A percentile compares a stretch with the other conserved stretches of the same genome.
Conservation (phyloP, 805 yeast genomes). For the Zygoascus biomembranicola region DNA sequence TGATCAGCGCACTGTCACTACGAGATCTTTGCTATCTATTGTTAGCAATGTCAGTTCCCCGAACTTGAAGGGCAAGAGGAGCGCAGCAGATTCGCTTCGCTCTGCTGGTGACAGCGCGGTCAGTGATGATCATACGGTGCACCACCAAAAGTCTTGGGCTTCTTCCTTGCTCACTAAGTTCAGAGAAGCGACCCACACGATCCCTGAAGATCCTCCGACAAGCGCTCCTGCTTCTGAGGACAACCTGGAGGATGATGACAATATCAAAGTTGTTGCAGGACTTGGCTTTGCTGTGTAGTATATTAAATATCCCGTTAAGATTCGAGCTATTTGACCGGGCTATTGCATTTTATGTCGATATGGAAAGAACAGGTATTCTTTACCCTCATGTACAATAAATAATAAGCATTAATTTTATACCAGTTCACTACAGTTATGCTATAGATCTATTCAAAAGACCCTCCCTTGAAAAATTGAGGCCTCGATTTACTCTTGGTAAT, state of each 20-base stretch:
- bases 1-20: background rate
- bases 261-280: background rate
- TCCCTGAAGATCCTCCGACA: background rate
- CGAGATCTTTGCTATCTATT: background rate
- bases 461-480: background rate
- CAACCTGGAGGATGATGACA: background rate
- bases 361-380: background rate
- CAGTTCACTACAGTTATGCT: background rate
- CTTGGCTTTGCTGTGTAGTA: background rate
- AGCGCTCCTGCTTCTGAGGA: background rate
- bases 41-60: background rate
- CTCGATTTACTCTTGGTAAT: background rate
- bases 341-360: background rate
- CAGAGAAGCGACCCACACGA: background rate
- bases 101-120: background rate
- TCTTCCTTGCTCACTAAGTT: conserved; percentile 1
- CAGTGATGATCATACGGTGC: background rate
- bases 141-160: conserved; percentile 3
- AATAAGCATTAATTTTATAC: background rate
- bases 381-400: background rate
- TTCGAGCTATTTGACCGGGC: too few relatives aligned
- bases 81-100: conserved; percentile 1
- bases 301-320: background rate
- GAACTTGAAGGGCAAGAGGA: background rate
- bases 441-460: background rate